Base-by-base conservation (phyloP, 2,329 filamentous ascomycete species). In the Periconia digitata region DNA sequence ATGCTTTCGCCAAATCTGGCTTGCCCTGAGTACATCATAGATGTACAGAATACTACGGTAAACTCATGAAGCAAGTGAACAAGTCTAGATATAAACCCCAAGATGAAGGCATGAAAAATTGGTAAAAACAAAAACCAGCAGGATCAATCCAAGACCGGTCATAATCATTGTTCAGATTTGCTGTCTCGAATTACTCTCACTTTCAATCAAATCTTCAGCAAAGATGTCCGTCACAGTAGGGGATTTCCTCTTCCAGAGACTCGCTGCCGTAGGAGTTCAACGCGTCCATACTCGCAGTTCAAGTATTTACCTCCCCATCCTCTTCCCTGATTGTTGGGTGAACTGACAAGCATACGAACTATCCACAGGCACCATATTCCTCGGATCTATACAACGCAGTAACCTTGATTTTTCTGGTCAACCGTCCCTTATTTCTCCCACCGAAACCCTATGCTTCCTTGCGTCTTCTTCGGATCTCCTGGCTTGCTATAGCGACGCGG, bases 351-450 rank as follows among this genome's bases (percentile, higher is more conserved):
- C 34, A 47, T 12, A 20, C 18, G 15, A 37, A 37, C 15, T 8
- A 20, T n/a, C 8, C 15, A 4, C 23, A 56, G 51, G 38, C 8
- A 39, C 51, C 12, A 13, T 50, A 2, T 54, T 56, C 44, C 42
- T 47, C n/a, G 46, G 51, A 3, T 56, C 54, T 3, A 45, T 54
- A 6, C 48, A 54, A 32, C 40, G 54, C 12, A 56, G 48, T 20
- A 27, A 42, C 23, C 43, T 56, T 8, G 15, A 16, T n/a, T 45
- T 51, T 18, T 12, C 32, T 3, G 36, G 50, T 13, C 43, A 20
- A 43, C 34, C n/a, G n/a, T n/a, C 8, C 17, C 21, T 29, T 4
- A 40, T 18, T 6, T 32, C 38, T 13, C 18, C 44, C 38, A 40
- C n/a, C 13, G 49, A 52, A 40, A 20, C 51, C 10, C 36, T 43